Evolutionary conservation across 139 green algal species (phyloP), one percentile per base, ranked within the genome.

Genomic region (Picochlorum sp.): DNA sequence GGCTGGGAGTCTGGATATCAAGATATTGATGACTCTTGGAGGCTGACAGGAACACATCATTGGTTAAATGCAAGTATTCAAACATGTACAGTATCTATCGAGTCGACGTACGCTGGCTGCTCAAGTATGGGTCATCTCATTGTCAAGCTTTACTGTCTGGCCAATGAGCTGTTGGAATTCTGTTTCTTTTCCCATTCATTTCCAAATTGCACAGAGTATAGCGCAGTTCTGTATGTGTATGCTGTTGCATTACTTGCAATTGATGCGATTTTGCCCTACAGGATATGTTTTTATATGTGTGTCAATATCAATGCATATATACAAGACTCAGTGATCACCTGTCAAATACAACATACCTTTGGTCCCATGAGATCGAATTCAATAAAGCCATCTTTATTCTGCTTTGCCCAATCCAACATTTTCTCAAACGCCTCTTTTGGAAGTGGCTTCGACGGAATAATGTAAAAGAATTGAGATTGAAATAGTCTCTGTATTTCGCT

Each of bases 1-100:
- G 20, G 8, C 26, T 59, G 18, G 20, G 51, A 8, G 21, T 34
- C 7, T 20, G 18, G 16, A 54, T 21, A 34, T 59, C 51, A 9
- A 59, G 23, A 16, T 59, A 10, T 59, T 59, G 23, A 59, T 59
- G 15, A 38, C 20, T 59, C 21, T 34, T n/a, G 51, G 51, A 14
- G 51, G 51, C 20, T 34, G 8, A n/a, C 21, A 59, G 8, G 8
- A 11, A 11, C 34, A 41, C 8, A 30, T 30, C 28, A 30, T 30
- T 30, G 28, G 24, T 28, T 4, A 30, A 30, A 30, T 30, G 28
- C 2, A 1, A 0, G 28, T 30, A 2, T 30, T 30, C 4, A 30
- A 30, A 30, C 28, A 30, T 30, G 28, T 30, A 6, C 0, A 30
- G 28, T 0, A 30, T 30, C 6, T 30, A 2, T 7, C 28, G 34